A percentile compares a stretch with the other conserved stretches of the same genome.
Conservation (phyloP, 2,329 filamentous ascomycete species). For the Pseudogymnoascus verrucosus region DNA sequence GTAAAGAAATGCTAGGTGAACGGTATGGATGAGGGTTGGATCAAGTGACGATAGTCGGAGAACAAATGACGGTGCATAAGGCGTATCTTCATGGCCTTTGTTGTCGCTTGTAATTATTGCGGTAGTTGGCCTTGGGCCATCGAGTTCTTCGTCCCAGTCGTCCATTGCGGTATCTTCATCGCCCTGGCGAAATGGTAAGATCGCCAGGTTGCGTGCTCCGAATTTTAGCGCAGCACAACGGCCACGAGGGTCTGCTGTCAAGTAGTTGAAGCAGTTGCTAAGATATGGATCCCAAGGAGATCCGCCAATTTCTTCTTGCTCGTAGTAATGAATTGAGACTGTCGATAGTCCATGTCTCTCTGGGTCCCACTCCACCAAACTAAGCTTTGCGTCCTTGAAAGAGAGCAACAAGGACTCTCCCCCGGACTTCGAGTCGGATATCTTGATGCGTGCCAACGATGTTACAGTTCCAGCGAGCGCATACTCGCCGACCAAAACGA, state of each 20-base stretch:
- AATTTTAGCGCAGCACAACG: slow-evolving; percentile 94
- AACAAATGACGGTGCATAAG: slow-evolving; percentile 88
- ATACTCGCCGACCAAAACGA: slow-evolving; percentile 80
- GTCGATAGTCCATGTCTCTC: slow-evolving; percentile 72
- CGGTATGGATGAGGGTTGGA: slow-evolving; percentile 75
- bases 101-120: slow-evolving; percentile 28
- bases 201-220: slow-evolving; percentile 78
- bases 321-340: slow-evolving; percentile 95
- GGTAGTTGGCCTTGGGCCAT: slow-evolving; percentile 51
- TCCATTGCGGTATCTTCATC: slow-evolving; percentile 87
- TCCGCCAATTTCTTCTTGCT: slow-evolving; percentile 79
- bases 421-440: slow-evolving; percentile 63
- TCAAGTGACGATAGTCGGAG: slow-evolving; percentile 84
- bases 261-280: slow-evolving; percentile 67
- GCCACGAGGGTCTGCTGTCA: slow-evolving; percentile 84
- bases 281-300: slow-evolving; percentile 75
- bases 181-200: slow-evolving; percentile 80
- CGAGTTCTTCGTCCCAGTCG: slow-evolving; percentile 78
- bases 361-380: slow-evolving; percentile 88
- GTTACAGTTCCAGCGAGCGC: slow-evolving; percentile 76
- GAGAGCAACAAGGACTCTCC: slow-evolving; percentile 78
- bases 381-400: slow-evolving; percentile 86
- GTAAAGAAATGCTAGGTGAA: slow-evolving; percentile 87
- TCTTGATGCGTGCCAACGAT: slow-evolving; percentile 70
- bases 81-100: slow-evolving; percentile 42